Base-by-base conservation (phyloP, 306 rosid genomes). In the Lathyrus aphaca region DNA sequence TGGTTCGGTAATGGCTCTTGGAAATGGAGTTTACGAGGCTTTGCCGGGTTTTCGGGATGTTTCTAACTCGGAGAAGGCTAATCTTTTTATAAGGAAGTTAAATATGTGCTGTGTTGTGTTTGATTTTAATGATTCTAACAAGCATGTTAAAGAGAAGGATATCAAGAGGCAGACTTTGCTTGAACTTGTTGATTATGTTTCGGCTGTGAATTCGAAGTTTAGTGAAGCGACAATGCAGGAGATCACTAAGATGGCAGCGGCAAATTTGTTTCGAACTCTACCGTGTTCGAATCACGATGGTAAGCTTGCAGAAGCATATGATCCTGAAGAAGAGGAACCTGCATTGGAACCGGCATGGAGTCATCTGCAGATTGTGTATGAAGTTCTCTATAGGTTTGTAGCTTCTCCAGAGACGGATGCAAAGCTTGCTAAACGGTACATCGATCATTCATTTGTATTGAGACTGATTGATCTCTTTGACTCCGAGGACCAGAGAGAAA, bases 401-500 rank as follows among this genome's bases (percentile, higher is more conserved):
- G 80, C 86, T 66, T 85, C 89, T 5, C 37, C 82, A 27, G 86
- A 85, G 82, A 85, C 81, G 2, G 89, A 85, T 77, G 84, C 86
- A 45, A 85, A 85, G 72, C 82, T 85, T 25, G 89, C 86, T 45
- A 85, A 85, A 74, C 71, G 74, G 56, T 56, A 69, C 74, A 69
- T 69, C 10, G 74, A 69, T 69, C 74, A 69, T 69, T 69, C 74
- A 23, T 69, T 69, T 21, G 74, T 69, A 37, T 42, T 69, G 74
- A 69, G 65, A 42, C 44, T 69, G 43, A 65, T 69, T 42, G 74
- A 69, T 18, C 74, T 69, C 56, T 69, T 69, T 55, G 66, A 69
- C 44, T 69, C 74, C 0, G 74, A 69, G 74, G 74, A 69, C 14
- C 74, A 56, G 43, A 56, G 74, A 54, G 74, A 69, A 29, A 69